phyloP scores from a whole-genome alignment of 2,329 filamentous ascomycete genomes.

The Aspergillus persii region DNA sequence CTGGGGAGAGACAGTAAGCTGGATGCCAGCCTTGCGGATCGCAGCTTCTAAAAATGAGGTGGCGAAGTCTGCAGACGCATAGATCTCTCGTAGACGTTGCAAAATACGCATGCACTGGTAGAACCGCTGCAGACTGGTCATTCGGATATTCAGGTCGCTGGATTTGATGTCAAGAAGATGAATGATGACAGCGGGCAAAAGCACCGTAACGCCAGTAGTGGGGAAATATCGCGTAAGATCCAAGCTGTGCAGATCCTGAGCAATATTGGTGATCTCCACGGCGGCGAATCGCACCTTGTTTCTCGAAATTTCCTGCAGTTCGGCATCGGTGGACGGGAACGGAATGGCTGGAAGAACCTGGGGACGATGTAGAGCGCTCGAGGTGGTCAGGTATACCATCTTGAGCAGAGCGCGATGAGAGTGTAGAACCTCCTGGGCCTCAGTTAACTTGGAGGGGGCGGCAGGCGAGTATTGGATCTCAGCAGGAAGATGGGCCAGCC shows the following conservation, averaged over 20 bases:
- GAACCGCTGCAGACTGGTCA: slow-evolving; percentile 75
- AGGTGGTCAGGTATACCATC: slow-evolving; percentile 89
- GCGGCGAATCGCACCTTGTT: slow-evolving; percentile 80
- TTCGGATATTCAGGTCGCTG: slow-evolving; percentile 67
- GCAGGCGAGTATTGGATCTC: slow-evolving; percentile 69
- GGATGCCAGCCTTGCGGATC: slow-evolving; percentile 80
- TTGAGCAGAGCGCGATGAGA: slow-evolving; percentile 83
- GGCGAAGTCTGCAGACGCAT: slow-evolving; percentile 93
- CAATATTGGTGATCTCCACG: slow-evolving; percentile 79
- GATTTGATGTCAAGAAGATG: slow-evolving; percentile 92
- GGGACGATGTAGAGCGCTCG: slow-evolving; percentile 86
- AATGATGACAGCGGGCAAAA: slow-evolving; percentile 89
- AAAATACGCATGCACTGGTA: slow-evolving; percentile 91
- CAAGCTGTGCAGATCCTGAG: slow-evolving; percentile 69
- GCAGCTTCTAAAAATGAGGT: slow-evolving; percentile 91
- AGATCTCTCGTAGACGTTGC: slow-evolving; percentile 81
- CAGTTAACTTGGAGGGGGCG: slow-evolving; percentile 55
- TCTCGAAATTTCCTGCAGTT: slow-evolving; percentile 78
- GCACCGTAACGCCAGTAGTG: slow-evolving; percentile 85
- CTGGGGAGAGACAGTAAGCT: slow-evolving; percentile 53
- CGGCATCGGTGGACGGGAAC: slow-evolving; percentile 54
- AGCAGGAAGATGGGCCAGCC: slow-evolving; percentile 69
- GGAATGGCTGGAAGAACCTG: slow-evolving; percentile 79
- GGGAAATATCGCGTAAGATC: slow-evolving; percentile 77
- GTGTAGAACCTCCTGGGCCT: slow-evolving; percentile 51